Evolutionary conservation across 306 rosid genomes (phyloP).

Genomic region (Ceratonia siliqua): DNA sequence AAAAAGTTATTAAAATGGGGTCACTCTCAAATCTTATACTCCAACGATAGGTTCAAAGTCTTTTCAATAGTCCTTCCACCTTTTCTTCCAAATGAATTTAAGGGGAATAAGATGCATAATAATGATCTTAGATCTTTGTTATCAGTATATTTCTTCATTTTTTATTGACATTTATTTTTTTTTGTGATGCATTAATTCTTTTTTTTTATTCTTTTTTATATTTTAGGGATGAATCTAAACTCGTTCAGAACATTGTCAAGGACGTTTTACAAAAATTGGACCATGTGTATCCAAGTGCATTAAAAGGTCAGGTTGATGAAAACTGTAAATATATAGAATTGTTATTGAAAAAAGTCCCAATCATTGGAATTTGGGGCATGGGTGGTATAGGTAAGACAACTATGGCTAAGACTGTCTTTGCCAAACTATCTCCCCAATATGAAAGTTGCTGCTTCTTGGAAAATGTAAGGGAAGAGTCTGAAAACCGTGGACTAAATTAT

Average conservation of each 20-base stretch:
- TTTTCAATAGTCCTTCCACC: neutral
- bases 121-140: neutral
- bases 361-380: constrained; percentile 45
- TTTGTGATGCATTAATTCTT: neutral
- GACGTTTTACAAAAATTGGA: neutral
- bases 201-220: neutral
- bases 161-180: neutral
- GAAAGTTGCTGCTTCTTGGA: constrained; percentile 16
- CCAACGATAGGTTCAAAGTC: too few species aligned
- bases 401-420: constrained; percentile 19
- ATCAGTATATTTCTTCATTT: neutral
- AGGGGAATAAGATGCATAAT: neutral
- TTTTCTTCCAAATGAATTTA: neutral
- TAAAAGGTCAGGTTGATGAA: constrained; percentile 14
- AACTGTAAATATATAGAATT: neutral
- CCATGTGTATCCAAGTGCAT: neutral
- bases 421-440: constrained; percentile 18
- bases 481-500: neutral
- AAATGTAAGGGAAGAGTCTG: neutral
- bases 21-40: too few species aligned
- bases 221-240: constrained; percentile 1
- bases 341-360: neutral
- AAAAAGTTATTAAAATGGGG: neutral
- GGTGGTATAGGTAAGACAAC: constrained; percentile 30
- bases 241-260: neutral